Evolutionary conservation across 148 eudicot genomes (phyloP).

Genomic region (Euryodendron excelsum): DNA sequence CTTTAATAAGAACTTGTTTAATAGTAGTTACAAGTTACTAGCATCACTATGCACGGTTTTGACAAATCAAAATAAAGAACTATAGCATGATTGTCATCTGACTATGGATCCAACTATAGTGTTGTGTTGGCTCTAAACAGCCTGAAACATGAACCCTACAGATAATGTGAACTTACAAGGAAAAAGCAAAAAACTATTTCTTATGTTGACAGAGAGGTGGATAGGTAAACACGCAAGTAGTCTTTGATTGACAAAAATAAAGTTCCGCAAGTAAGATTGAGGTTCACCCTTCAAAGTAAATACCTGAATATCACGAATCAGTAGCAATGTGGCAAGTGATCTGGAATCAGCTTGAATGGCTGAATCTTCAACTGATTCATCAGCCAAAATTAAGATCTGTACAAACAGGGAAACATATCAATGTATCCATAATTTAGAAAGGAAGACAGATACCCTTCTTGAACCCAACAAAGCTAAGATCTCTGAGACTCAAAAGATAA

Average conservation of each 20-base stretch:
- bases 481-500: background rate
- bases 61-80: background rate
- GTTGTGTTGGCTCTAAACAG: background rate
- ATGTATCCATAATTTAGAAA: background rate
- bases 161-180: background rate
- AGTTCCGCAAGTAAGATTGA: slow-evolving; percentile 9
- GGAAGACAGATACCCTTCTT: slow-evolving; percentile 10
- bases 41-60: background rate
- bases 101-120: background rate
- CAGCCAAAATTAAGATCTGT: slow-evolving; percentile 60
- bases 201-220: background rate
- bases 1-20: background rate
- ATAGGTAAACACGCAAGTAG: background rate
- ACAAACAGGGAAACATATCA: slow-evolving; percentile 16
- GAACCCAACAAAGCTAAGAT: background rate
- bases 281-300: slow-evolving; percentile 8
- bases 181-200: background rate
- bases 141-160: background rate
- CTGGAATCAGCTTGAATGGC: slow-evolving; percentile 70
- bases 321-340: slow-evolving; percentile 56
- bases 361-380: slow-evolving; percentile 66
- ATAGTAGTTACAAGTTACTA: background rate
- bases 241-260: background rate
- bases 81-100: background rate
- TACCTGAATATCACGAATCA: slow-evolving; percentile 68